Base-by-base conservation (phyloP, 176 grass and related monocot species). In the Chrysopogon serrulatus region DNA sequence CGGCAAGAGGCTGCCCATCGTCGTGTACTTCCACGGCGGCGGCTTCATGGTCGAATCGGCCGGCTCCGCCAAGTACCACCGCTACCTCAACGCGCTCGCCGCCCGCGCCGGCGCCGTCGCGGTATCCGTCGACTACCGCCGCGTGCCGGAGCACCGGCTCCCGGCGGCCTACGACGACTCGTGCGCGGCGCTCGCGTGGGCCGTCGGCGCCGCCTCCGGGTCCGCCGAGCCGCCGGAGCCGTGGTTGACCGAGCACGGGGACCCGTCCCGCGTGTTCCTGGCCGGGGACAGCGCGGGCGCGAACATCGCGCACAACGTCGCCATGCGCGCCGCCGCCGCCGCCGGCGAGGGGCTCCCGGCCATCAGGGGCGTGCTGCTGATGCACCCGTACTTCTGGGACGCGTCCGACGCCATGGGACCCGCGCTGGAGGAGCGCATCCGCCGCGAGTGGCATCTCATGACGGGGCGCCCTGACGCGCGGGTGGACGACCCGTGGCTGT, bases 321-420 rank as follows among this genome's bases (percentile, higher is more conserved):
- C 88, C 12, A 65, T 80, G 78, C 95, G 88, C 56, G 88, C 84
- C 5, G 81, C 51, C 15, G 35, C 45, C 27, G 42, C 41, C 39
- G 33, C 32, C 12, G n/a, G 87, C 17, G 86, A 79, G 10, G 57
- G 4, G 1, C 73, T 60, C 77, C 76, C 8, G 31, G 21, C 18
- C 54, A 63, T 91, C 73, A 77, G 15, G 54, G 92, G 95, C 1
- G 43, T 79, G 48, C 74, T 89, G 23, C 19, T 97, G 8, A 86
- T 88, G 49, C 95, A 94, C 87, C 76, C 92, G 2, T 97, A 92
- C 89, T 94, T 97, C 89, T 59, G 87, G 45, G 92, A 90, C 51
- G 82, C 39, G 37, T 90, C 82, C 36, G 85, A 63, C 72, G 24
- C 6, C 14, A 88, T 61, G 81, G 49, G 77, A 0, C 23, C 85